Percentiles rank a stretch among this genome's conserved stretches.
phyloP scores from a whole-genome alignment of 768 basidiomycete species.

The Cyclocybe cylindracea region DNA sequence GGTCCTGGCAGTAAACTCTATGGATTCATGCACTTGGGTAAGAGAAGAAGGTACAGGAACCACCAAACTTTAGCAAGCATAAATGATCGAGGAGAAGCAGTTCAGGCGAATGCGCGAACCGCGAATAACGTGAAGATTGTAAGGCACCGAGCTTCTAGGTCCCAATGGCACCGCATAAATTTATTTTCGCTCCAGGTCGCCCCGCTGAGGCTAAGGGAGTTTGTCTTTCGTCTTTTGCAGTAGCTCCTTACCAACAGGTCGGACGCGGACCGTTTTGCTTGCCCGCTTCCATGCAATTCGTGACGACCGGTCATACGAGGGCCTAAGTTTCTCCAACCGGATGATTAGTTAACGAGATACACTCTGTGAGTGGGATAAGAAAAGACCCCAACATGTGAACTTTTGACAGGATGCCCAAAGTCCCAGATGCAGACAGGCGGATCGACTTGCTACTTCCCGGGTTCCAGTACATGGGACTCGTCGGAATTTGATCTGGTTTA shows the following conservation, averaged over 20 bases:
- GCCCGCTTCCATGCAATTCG: neutral
- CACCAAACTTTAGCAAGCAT: slow-evolving; percentile 8
- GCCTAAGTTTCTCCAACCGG: slow-evolving; percentile 12
- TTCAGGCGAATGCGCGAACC: slow-evolving; percentile 12
- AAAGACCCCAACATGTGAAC: slow-evolving; percentile 27
- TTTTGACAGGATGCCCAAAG: slow-evolving; percentile 27
- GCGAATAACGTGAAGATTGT: slow-evolving; percentile 1
- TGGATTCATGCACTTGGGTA: no score
- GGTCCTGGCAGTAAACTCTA: no score
- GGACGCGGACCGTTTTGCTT: neutral
- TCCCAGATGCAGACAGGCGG: slow-evolving; percentile 36
- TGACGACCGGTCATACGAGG: neutral
- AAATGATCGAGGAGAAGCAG: slow-evolving; percentile 19
- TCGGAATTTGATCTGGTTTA: slow-evolving; percentile 35
- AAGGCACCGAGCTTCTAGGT: slow-evolving; percentile 16
- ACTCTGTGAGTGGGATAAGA: slow-evolving; percentile 20
- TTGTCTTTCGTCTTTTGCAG: no score
- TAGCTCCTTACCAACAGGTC: no score
- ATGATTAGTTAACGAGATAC: slow-evolving; percentile 20
- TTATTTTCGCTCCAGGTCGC: neutral
- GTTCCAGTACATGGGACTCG: slow-evolving; percentile 29
- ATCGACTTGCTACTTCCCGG: slow-evolving; percentile 32
- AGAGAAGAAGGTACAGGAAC: slow-evolving; percentile 16
- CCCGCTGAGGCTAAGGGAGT: no score
- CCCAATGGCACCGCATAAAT: slow-evolving; percentile 4